Conservation (phyloP, 1,284 basidiomycete genomes). For the Austropuccinia psidii region DNA sequence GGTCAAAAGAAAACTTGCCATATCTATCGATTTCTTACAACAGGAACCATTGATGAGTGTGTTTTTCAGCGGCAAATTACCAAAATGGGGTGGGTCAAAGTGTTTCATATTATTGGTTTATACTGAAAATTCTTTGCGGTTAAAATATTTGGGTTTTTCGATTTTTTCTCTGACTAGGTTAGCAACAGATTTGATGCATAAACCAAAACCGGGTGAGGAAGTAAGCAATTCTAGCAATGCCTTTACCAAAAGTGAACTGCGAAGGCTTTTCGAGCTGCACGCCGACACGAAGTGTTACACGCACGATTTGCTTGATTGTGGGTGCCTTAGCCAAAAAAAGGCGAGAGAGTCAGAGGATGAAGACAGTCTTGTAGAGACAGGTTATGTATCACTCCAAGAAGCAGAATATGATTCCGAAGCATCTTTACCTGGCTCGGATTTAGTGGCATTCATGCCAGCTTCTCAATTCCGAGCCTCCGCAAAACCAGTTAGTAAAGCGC, state of each 20-base stretch:
- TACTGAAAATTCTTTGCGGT: not conserved
- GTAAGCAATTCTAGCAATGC: slow-evolving; percentile 25
- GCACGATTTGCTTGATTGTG: slow-evolving; percentile 56
- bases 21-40: slow-evolving; percentile 75
- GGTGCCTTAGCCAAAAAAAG: slow-evolving; percentile 43
- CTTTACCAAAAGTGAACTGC: slow-evolving; percentile 44
- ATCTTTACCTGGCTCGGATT: slow-evolving; percentile 28
- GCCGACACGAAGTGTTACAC: slow-evolving; percentile 75
- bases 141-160: not conserved
- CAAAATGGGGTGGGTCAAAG: slow-evolving; percentile 61
- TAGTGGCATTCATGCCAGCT: slow-evolving; percentile 16
- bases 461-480: slow-evolving; percentile 1
- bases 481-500: not conserved
- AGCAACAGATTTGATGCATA: slow-evolving; percentile 27
- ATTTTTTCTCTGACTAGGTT: slow-evolving; percentile 14
- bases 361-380: slow-evolving; percentile 8
- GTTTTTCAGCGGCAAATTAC: slow-evolving; percentile 73
- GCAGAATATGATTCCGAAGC: slow-evolving; percentile 36
- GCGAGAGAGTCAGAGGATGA: slow-evolving; percentile 3
- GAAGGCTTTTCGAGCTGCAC: slow-evolving; percentile 84
- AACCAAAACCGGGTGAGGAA: not conserved
- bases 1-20: slow-evolving; percentile 75
- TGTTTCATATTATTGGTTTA: not conserved
- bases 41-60: slow-evolving; percentile 48
- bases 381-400: not conserved